These are phyloP conservation scores for Yamadazyma atlantica DNA, from an alignment of 1,139 yeast species.

Conservation along the genomic window DNA sequence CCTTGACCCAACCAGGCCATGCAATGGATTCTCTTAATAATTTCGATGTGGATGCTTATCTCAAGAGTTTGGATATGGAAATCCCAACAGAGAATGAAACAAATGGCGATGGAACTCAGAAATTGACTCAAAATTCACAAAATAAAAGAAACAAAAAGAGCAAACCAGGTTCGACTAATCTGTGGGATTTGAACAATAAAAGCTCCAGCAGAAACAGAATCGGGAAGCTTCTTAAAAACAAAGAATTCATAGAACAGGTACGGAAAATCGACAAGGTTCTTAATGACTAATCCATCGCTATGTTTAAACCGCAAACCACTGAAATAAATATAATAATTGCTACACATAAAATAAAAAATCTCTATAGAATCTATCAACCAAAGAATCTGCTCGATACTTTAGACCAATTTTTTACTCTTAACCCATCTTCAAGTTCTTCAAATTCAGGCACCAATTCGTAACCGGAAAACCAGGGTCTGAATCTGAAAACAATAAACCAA, in stretches of 20 bases:
- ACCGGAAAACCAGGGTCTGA: slow-evolving; percentile 42
- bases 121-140: no score
- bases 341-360: no score
- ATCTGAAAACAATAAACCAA: slow-evolving; percentile 50
- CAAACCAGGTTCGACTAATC: neutral
- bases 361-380: slow-evolving; percentile 1
- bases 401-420: slow-evolving; percentile 53
- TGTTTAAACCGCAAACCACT: no score
- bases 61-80: neutral
- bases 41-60: neutral
- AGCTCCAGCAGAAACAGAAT: neutral
- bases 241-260: slow-evolving; percentile 6
- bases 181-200: neutral
- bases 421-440: slow-evolving; percentile 50
- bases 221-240: slow-evolving; percentile 1
- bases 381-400: slow-evolving; percentile 9
- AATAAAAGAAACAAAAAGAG: neutral
- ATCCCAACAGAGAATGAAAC: neutral
- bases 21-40: neutral
- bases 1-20: neutral
- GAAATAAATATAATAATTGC: no score
- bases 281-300: slow-evolving; percentile 1
- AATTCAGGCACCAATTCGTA: slow-evolving; percentile 44
- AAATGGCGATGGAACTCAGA: no score
- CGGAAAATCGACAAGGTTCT: slow-evolving; percentile 6